phyloP scores from a whole-genome alignment of 768 basidiomycete genomes.

The Lentinula raphanica region DNA sequence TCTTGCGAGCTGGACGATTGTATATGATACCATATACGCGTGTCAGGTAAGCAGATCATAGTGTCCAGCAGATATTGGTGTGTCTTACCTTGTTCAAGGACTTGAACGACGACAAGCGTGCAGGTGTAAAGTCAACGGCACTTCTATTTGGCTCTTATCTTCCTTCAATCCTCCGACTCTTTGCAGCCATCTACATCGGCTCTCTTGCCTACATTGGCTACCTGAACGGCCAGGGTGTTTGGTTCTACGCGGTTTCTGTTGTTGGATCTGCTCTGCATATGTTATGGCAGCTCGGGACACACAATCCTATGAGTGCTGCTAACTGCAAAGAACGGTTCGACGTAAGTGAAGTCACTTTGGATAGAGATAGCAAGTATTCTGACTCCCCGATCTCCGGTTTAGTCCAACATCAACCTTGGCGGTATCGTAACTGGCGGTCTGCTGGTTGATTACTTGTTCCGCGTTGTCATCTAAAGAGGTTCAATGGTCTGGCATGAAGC shows the following conservation, averaged over 20 bases:
- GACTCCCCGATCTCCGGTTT: background rate
- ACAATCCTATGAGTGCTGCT: conserved; percentile 14
- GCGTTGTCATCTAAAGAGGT: background rate
- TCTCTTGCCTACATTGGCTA: conserved; percentile 21
- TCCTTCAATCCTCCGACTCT: conserved; percentile 36
- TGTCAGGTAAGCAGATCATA: conserved; percentile 27
- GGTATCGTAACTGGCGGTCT: background rate
- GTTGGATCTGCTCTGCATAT: conserved; percentile 14
- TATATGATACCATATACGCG: conserved; percentile 53
- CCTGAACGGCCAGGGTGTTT: conserved; percentile 19
- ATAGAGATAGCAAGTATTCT: background rate
- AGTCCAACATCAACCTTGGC: background rate
- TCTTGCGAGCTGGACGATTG: conserved; percentile 14
- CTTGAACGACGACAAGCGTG: conserved; percentile 50
- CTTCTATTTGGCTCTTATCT: conserved; percentile 48
- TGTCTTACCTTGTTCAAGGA: conserved; percentile 22
- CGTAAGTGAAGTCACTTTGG: background rate
- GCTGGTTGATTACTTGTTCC: background rate
- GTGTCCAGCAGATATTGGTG: background rate
- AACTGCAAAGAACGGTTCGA: conserved; percentile 13
- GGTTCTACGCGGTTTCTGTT: conserved; percentile 14
- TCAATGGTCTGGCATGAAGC: background rate
- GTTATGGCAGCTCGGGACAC: conserved; percentile 12
- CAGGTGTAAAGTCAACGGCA: conserved; percentile 59
- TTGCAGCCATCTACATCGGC: conserved; percentile 23